Evolutionary conservation across 75 land plant genomes (phyloP), one percentile per base, ranked within the genome.

Genomic region (Pseudotsuga menziesii): DNA sequence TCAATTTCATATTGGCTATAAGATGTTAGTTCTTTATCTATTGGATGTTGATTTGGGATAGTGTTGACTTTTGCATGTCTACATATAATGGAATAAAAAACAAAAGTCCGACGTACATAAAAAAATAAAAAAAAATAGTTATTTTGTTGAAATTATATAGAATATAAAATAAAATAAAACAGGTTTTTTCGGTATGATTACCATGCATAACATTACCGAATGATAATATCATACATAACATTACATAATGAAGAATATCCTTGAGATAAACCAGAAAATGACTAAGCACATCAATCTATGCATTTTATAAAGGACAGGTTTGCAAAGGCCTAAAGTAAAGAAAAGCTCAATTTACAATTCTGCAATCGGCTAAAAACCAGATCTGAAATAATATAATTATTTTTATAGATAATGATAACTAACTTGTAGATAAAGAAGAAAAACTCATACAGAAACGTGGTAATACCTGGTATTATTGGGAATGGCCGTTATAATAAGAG

Each of bases 101-200:
- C 91, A 83, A 90, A 90, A 14, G 91, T 88, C 17, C 91, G 90
- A 29, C 91, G 90, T 89, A 80, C 75, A 78, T 69, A n/a, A 41
- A 17, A 69, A 39, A 69, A 69, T 41, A 0, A 69, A 69, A 69
- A 20, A 0, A 69, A 39, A 6, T 23, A 69, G 13, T 69, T 67
- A 11, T 69, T n/a, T 52, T n/a, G 52, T 69, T 39, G n/a, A 20
- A 39, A 20, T n/a, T 23, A n/a, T n/a, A n/a, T n/a, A n/a, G 15
- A 17, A 32, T 25, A n/a, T n/a, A n/a, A n/a, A 7, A 5, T 5
- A 41, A 41, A 41, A 41, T 41, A 35, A 20, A 69, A 69, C 72
- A 2, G 48, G 48, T 20, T 9, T 32, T 25, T 69, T 15, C 52
- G 39, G 20, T 19, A 69, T 36, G 52, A 20, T 32, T 17, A 41